Percentiles rank a stretch among this genome's conserved stretches.
phyloP scores from a whole-genome alignment of 805 yeast genomes.

The Nakazawaea laoshanensis region DNA sequence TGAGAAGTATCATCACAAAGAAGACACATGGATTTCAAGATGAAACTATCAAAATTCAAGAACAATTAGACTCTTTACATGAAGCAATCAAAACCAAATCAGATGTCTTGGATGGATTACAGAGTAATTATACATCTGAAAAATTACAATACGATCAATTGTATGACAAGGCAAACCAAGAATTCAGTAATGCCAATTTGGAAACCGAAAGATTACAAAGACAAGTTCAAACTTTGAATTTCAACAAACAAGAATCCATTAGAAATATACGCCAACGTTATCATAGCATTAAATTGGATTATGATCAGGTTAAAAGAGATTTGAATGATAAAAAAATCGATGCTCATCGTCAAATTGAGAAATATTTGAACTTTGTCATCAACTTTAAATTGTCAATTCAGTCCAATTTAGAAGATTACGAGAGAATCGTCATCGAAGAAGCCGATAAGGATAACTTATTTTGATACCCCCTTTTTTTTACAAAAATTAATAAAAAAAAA shows the following conservation, averaged over 20 bases:
- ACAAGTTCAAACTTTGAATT: constrained; percentile 33
- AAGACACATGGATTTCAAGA: constrained; percentile 46
- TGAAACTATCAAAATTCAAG: constrained; percentile 48
- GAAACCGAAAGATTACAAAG: constrained; percentile 59
- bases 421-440: constrained; percentile 33
- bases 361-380: constrained; percentile 50
- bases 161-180: constrained; percentile 44
- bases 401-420: constrained; percentile 51
- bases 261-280: constrained; percentile 24
- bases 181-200: constrained; percentile 44
- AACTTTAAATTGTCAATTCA: constrained; percentile 64
- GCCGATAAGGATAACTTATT: constrained; percentile 14
- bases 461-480: neutral
- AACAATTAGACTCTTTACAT: constrained; percentile 44
- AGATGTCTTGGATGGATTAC: constrained; percentile 48
- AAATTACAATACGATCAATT: constrained; percentile 49
- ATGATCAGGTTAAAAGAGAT: constrained; percentile 39
- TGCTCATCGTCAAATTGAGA: constrained; percentile 45
- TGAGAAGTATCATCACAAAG: constrained; percentile 37
- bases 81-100: constrained; percentile 50
- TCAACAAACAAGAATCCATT: constrained; percentile 14
- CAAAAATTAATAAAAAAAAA: neutral
- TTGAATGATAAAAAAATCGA: constrained; percentile 36
- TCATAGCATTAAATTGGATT: constrained; percentile 43
- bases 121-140: constrained; percentile 41